phyloP scores from a whole-genome alignment of 1,284 basidiomycete species.

The Ceratobasidium sp. region DNA sequence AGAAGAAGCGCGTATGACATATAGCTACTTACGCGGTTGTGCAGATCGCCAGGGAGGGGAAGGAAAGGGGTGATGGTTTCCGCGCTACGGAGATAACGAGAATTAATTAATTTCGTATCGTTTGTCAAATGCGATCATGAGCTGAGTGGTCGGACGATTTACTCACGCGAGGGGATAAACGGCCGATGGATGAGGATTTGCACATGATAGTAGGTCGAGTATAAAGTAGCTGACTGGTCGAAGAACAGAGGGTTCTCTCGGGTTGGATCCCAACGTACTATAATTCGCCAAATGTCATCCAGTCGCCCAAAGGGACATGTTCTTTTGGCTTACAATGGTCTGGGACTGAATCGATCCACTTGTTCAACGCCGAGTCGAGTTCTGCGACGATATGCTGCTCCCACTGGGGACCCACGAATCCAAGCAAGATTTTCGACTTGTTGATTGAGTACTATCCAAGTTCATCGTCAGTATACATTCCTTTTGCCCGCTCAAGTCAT shows the following conservation, averaged over 20 bases:
- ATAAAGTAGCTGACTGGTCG: constrained; percentile 30
- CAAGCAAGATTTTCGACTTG: constrained; percentile 65
- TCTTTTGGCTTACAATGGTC: constrained; percentile 47
- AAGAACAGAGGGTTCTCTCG: constrained; percentile 1
- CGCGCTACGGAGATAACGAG: constrained; percentile 53
- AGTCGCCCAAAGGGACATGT: too few species aligned
- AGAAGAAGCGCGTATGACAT: neutral
- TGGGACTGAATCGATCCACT: constrained; percentile 82
- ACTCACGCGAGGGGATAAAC: constrained; percentile 57
- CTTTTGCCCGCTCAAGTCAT: neutral
- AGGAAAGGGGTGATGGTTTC: constrained; percentile 67
- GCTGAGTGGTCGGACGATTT: neutral
- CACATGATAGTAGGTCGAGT: constrained; percentile 23
- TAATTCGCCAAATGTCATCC: neutral
- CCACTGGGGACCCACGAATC: constrained; percentile 71
- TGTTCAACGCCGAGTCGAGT: constrained; percentile 75
- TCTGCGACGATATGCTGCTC: constrained; percentile 77
- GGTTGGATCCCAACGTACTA: neutral
- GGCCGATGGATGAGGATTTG: constrained; percentile 37
- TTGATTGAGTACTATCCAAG: constrained; percentile 23
- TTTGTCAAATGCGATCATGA: neutral
- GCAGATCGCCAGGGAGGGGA: constrained; percentile 86
- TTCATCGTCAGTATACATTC: neutral
- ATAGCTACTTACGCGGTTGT: constrained; percentile 68
- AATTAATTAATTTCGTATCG: too few species aligned